Evolutionary conservation across 495 filamentous ascomycete genomes (phyloP), one percentile per base, ranked within the genome.

Genomic region (Aspergillus diversus): DNA sequence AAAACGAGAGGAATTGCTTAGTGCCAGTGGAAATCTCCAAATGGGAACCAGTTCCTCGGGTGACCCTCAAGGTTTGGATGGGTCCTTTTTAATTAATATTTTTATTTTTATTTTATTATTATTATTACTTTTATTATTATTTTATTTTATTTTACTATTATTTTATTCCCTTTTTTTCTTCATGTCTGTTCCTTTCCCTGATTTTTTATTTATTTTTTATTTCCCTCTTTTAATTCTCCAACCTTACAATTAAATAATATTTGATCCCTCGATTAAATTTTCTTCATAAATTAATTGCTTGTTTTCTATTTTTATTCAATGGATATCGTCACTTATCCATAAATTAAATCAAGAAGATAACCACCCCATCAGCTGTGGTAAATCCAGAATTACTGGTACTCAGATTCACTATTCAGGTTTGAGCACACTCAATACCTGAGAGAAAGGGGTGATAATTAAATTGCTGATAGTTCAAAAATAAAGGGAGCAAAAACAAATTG

Each of bases 31-130:
- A 70, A 70, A 64, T 67, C 65, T 67, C 65, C 63, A 61, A 71
- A 73, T 68, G 67, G 68, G 72, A 73, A 77, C 75, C 75, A 78
- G 74, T 75, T 73, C 75, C 73, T 75, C 67, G 74, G 75, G 68
- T 67, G 68, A 70, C 68, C 63, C 56, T 70, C 62, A 66, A 65
- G 52, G 59, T 67, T 65, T 65, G 52, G 63, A 69, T 69, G 67
- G 67, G 67, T 66, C 63, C 61, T 21, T 60, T 74, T 65, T 57
- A 43, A 33, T 59, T 67, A 51, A 47, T 43, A 51, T 65, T 68
- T 62, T 66, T 66, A 66, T 58, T 69, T 63, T 57, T 52, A 16
- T 39, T 62, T 49, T 37, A 39, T 58, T 57, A 46, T 43, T 27
- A 47, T 61, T 61, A 31, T 68, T 72, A 32, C 60, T 62, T 63